Base-by-base conservation (phyloP, 2,329 filamentous ascomycete species). In the Xylariaceae sp. region DNA sequence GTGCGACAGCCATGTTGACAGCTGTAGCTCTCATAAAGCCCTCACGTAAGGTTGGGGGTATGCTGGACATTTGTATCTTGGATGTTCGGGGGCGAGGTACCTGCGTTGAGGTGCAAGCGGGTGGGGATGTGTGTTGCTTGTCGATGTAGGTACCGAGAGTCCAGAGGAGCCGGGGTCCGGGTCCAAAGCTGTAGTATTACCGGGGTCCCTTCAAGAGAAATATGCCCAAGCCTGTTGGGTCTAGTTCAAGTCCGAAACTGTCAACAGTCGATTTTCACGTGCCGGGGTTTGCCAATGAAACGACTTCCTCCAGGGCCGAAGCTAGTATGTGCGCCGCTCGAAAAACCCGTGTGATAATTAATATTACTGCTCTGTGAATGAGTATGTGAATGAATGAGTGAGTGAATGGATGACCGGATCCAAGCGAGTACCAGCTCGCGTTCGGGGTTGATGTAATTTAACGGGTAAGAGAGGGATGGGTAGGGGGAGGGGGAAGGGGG, bases 31-130 rank as follows among this genome's bases (percentile, higher is more conserved):
- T 78, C 76, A 76, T 75, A 73, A 77, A 73, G 73, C 74, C 74
- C 71, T 77, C 77, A 74, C 74, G 78, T 71, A 80, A 75, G 76
- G 82, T 81, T 81, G 83, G 84, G 83, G 84, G 78, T 78, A 81
- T 79, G 76, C 80, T 81, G 79, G 84, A 83, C 84, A 87, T 88
- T 86, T 84, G 79, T 82, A 81, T 73, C 71, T 74, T 74, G 37
- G 37, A 69, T 67, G 67, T 67, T 69, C 50, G 62, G 66, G 66
- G 61, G 62, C 62, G 50, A 75, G 72, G 75, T 76, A 77, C 76
- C 76, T 77, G 74, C 74, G 71, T 74, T 69, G 70, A 71, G 69
- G 65, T 71, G 69, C 70, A 69, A 70, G 69, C 67, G 65, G 65
- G 67, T 66, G 69, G 63, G 60, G 63, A 42, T 42, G 64, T 63